phyloP scores from a whole-genome alignment of 805 yeast genomes.

The Blastobotrys peoriensis region DNA sequence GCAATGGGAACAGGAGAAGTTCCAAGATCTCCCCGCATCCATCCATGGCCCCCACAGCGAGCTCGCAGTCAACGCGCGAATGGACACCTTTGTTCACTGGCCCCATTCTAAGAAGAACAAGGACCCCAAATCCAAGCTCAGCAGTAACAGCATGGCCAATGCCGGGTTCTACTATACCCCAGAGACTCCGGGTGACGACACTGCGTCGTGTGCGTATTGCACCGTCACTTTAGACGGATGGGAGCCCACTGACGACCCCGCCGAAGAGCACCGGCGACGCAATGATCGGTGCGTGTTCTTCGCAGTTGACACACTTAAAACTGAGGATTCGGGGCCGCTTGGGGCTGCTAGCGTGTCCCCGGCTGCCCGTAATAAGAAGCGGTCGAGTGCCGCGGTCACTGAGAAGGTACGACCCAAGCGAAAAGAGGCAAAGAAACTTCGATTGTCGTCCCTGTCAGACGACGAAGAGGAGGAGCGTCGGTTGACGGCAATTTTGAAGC shows the following conservation, averaged over 20 bases:
- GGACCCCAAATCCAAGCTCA: slow-evolving; percentile 28
- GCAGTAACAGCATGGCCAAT: slow-evolving; percentile 37
- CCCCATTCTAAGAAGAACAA: slow-evolving; percentile 37
- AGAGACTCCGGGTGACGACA: slow-evolving; percentile 41
- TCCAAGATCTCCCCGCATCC: slow-evolving; percentile 1
- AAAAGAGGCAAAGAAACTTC: neutral
- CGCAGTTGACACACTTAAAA: slow-evolving; percentile 12
- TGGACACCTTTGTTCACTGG: slow-evolving; percentile 33
- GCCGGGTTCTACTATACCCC: slow-evolving; percentile 65
- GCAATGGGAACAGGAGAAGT: slow-evolving; percentile 17
- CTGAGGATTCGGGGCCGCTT: neutral
- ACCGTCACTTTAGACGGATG: slow-evolving; percentile 62
- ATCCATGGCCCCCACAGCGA: slow-evolving; percentile 22
- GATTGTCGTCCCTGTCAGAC: neutral
- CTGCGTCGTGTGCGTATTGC: slow-evolving; percentile 61
- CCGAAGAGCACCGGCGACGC: slow-evolving; percentile 47
- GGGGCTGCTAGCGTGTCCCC: neutral
- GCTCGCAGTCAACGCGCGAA: slow-evolving; percentile 18
- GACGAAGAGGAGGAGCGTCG: neutral
- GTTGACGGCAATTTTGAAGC: no score
- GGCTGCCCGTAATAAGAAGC: neutral
- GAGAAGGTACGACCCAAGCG: neutral
- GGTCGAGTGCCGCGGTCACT: neutral
- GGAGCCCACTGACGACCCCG: slow-evolving; percentile 61
- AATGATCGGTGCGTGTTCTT: slow-evolving; percentile 40